Percentiles rank a stretch among this genome's conserved stretches.
These are phyloP conservation scores for Berkeleyomyces basicola DNA, from an alignment of 2,329 filamentous ascomycete species.

Conservation along the genomic window DNA sequence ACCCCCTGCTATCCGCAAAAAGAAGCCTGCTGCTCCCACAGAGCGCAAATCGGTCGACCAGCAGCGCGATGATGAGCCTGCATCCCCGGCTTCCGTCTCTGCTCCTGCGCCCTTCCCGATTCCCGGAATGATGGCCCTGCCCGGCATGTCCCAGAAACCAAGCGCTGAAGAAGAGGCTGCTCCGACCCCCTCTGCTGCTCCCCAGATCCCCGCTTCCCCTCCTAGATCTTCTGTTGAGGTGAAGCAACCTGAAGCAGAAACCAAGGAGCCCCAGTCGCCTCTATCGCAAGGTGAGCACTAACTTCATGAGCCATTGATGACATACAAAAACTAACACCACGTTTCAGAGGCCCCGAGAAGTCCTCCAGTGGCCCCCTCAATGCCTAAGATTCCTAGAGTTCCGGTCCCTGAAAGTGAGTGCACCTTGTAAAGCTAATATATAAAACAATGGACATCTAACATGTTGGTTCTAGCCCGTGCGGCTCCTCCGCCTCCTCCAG, in stretches of 20 bases:
- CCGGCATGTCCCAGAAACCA: conserved; percentile 42
- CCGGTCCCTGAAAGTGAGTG: conserved; percentile 45
- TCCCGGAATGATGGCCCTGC: conserved; percentile 46
- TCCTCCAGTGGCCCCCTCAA: conserved; percentile 35
- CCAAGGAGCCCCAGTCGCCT: conserved; percentile 17
- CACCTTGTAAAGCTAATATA: not conserved
- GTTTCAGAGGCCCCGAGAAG: conserved; percentile 29
- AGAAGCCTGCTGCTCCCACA: conserved; percentile 24
- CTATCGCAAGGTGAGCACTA: conserved; percentile 2
- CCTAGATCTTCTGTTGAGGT: not conserved
- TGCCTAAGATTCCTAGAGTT: conserved; percentile 38
- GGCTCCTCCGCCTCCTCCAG: conserved; percentile 35
- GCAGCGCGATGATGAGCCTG: conserved; percentile 27
- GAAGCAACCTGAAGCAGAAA: conserved; percentile 3
- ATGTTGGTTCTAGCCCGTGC: conserved; percentile 39
- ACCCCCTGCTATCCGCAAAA: conserved; percentile 37
- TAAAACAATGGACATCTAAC: not conserved
- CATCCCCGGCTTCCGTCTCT: conserved; percentile 21
- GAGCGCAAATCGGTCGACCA: conserved; percentile 29
- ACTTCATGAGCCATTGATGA: not conserved
- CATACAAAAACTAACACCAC: not conserved
- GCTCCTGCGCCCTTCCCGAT: conserved; percentile 32
- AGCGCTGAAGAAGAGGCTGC: conserved; percentile 4
- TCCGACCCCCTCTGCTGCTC: conserved; percentile 27
- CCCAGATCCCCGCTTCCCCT: conserved; percentile 2